A percentile compares a stretch with the other conserved stretches of the same genome.
Evolutionary conservation across 2,329 filamentous ascomycete species (phyloP).

Genomic region (Fusarium fracticaudum): DNA sequence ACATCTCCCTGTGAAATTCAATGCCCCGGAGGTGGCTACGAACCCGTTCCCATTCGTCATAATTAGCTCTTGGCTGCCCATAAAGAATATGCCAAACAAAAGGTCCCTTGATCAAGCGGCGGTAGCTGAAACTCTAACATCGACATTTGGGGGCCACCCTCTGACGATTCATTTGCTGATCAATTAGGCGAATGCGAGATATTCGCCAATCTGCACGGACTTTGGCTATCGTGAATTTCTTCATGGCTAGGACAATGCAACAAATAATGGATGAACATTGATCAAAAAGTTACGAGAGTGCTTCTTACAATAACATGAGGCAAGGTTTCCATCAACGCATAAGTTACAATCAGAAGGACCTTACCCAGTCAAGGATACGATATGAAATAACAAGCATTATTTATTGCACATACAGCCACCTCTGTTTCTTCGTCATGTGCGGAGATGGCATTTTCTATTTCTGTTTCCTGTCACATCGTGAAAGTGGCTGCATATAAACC

Average conservation of each 20-base stretch:
- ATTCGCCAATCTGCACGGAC: constrained; percentile 1
- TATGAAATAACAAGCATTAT: neutral
- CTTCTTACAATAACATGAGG: neutral
- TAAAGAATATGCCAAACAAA: constrained; percentile 18
- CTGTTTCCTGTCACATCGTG: constrained; percentile 6
- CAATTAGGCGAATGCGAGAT: constrained; percentile 5
- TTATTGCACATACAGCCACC: neutral
- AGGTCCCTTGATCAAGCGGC: constrained; percentile 23
- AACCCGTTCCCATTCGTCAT: constrained; percentile 1
- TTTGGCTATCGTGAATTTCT: neutral
- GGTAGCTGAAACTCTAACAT: constrained; percentile 32
- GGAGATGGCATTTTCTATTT: constrained; percentile 35
- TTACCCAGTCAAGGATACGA: neutral
- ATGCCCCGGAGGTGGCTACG: neutral
- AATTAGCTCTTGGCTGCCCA: constrained; percentile 5
- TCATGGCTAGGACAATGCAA: neutral
- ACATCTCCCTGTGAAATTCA: constrained; percentile 3
- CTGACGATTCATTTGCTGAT: constrained; percentile 5
- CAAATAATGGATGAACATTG: neutral
- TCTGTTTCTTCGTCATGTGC: neutral
- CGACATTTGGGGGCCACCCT: constrained; percentile 11
- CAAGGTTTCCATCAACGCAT: neutral
- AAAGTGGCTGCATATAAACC: constrained; percentile 10
- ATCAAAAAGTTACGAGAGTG: neutral
- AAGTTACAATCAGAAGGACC: neutral